Conservation (phyloP, 805 yeast species). For the Starmerella lactis-condensi region DNA sequence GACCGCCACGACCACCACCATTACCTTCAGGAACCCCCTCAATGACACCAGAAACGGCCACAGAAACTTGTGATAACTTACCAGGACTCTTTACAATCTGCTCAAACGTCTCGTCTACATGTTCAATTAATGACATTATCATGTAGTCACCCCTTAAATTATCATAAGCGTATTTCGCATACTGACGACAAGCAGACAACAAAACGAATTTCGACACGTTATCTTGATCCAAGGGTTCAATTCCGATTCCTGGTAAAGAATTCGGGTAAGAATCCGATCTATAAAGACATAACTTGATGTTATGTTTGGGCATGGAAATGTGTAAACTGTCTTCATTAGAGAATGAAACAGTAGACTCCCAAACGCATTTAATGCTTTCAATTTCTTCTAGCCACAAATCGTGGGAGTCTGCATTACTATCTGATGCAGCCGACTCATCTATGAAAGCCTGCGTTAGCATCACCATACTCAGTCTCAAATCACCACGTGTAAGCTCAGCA, state of each 20-base stretch:
- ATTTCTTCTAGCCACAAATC: constrained; percentile 59
- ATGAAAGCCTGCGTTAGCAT: constrained; percentile 18
- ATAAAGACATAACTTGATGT: constrained; percentile 23
- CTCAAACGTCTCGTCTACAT: constrained; percentile 49
- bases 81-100: constrained; percentile 58
- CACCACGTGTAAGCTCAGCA: constrained; percentile 20
- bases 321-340: background rate
- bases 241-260: constrained; percentile 49
- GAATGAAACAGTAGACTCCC: background rate
- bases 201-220: constrained; percentile 21
- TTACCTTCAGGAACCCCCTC: no score
- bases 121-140: constrained; percentile 50
- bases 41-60: constrained; percentile 19
- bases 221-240: constrained; percentile 25
- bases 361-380: constrained; percentile 44
- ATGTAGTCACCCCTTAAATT: constrained; percentile 47
- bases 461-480: constrained; percentile 28
- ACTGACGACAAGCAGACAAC: constrained; percentile 20
- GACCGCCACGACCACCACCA: no score
- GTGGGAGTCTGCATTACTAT: constrained; percentile 14
- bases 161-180: constrained; percentile 20
- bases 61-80: constrained; percentile 30
- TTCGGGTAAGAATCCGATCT: constrained; percentile 41
- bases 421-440: constrained; percentile 5
- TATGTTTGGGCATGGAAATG: constrained; percentile 14